Evolutionary conservation across 1,139 yeast species (phyloP).

Genomic region (Casaregolazyma suthepensis): DNA sequence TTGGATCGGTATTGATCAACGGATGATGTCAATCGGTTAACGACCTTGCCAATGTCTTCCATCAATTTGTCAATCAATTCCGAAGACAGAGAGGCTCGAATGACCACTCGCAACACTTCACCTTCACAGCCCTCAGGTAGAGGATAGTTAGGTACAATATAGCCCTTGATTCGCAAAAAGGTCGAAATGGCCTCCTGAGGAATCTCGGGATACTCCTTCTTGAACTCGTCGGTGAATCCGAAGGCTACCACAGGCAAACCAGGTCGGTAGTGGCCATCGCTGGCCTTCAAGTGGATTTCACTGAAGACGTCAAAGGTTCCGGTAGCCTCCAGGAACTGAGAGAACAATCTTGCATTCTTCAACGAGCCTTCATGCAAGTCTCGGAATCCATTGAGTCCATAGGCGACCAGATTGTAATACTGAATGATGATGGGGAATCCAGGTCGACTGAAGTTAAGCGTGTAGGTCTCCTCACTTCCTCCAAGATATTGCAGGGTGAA

Average conservation of each 20-base stretch:
- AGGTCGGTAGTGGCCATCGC: constrained; percentile 43
- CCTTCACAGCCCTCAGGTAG: constrained; percentile 55
- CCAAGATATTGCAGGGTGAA: constrained; percentile 83
- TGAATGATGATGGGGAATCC: constrained; percentile 89
- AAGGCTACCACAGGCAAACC: constrained; percentile 92
- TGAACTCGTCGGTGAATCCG: constrained; percentile 56
- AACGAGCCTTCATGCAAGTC: constrained; percentile 58
- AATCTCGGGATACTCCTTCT: constrained; percentile 61
- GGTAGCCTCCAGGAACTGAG: constrained; percentile 58
- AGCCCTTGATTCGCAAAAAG: constrained; percentile 72
- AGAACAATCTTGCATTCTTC: constrained; percentile 63
- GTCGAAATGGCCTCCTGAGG: constrained; percentile 79
- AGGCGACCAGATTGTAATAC: constrained; percentile 67
- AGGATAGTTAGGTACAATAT: constrained; percentile 86
- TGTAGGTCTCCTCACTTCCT: constrained; percentile 82
- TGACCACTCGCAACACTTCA: constrained; percentile 82
- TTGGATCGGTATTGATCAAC: constrained; percentile 31
- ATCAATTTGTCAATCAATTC: constrained; percentile 69
- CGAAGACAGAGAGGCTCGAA: constrained; percentile 62
- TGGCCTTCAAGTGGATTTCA: constrained; percentile 47
- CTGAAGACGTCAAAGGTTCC: constrained; percentile 70
- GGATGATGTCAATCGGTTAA: constrained; percentile 48
- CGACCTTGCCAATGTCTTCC: constrained; percentile 53
- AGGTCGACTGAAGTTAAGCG: constrained; percentile 84
- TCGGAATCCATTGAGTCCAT: constrained; percentile 67